Conservation (phyloP, 371 early-diverging fungal genomes). For the Actinomucor elegans region DNA sequence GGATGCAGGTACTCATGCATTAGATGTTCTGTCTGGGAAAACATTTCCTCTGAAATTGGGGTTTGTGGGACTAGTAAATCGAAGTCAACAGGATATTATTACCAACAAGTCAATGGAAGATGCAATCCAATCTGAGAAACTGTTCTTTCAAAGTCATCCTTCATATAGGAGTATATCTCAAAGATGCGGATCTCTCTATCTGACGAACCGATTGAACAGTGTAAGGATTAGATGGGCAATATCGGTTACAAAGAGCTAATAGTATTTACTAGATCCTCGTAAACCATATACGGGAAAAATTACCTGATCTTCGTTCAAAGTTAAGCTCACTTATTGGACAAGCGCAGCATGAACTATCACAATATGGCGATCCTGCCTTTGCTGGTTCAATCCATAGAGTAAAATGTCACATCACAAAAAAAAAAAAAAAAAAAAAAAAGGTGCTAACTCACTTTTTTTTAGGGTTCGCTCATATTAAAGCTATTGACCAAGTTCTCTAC, state of each 20-base stretch:
- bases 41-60: constrained; percentile 85
- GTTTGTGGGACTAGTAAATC: constrained; percentile 89
- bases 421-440: background rate
- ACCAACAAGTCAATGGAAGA: constrained; percentile 77
- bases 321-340: constrained; percentile 76
- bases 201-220: constrained; percentile 30
- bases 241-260: background rate
- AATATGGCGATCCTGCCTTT: constrained; percentile 70
- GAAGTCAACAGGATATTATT: constrained; percentile 88
- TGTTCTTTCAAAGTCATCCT: constrained; percentile 83
- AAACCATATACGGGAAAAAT: constrained; percentile 78
- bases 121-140: constrained; percentile 75
- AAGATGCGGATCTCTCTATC: constrained; percentile 58
- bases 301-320: constrained; percentile 82
- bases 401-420: constrained; percentile 23
- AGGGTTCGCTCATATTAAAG: constrained; percentile 73
- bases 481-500: constrained; percentile 80
- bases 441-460: constrained; percentile 1
- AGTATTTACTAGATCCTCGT: constrained; percentile 68
- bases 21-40: constrained; percentile 86
- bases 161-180: constrained; percentile 79
- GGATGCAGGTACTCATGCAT: constrained; percentile 92
- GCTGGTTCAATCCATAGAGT: constrained; percentile 61
- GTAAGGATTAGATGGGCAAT: constrained; percentile 11
- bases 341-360: constrained; percentile 76